Evolutionary conservation across 2,329 filamentous ascomycete genomes (phyloP).

Genomic region (Fusarium sp.): DNA sequence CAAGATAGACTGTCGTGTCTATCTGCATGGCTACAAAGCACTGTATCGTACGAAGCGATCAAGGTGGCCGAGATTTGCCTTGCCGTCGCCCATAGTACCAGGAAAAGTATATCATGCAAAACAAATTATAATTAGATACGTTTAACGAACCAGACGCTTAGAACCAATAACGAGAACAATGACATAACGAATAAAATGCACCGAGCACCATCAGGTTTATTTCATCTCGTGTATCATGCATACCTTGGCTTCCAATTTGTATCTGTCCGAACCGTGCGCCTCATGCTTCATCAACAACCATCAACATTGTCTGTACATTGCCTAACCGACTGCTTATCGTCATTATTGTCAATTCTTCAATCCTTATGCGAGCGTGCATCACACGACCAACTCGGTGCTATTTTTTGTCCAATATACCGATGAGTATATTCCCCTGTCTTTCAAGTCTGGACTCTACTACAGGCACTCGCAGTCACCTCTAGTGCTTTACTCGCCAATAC

Average conservation of each 20-base stretch:
- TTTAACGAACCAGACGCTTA: background rate
- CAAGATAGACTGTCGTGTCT: background rate
- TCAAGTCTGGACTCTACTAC: background rate
- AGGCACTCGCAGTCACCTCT: background rate
- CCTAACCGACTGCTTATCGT: background rate
- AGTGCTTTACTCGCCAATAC: too few relatives aligned
- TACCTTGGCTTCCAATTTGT: background rate
- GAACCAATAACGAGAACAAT: constrained; percentile 20
- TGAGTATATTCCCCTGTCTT: background rate
- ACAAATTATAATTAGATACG: background rate
- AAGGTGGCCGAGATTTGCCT: too few relatives aligned
- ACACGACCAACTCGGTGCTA: background rate
- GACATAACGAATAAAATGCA: constrained; percentile 8
- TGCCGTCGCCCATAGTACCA: background rate
- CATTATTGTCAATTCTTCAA: background rate
- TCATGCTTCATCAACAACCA: background rate
- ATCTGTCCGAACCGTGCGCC: background rate
- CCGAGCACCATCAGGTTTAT: background rate
- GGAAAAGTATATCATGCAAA: background rate
- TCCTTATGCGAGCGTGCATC: background rate
- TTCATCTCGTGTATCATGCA: background rate
- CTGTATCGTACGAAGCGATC: too few relatives aligned
- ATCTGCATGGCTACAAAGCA: too few relatives aligned
- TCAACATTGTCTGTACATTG: background rate
- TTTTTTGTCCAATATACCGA: background rate